phyloP scores from a whole-genome alignment of 1,284 basidiomycete genomes.

The Naganishia liquefaciens region DNA sequence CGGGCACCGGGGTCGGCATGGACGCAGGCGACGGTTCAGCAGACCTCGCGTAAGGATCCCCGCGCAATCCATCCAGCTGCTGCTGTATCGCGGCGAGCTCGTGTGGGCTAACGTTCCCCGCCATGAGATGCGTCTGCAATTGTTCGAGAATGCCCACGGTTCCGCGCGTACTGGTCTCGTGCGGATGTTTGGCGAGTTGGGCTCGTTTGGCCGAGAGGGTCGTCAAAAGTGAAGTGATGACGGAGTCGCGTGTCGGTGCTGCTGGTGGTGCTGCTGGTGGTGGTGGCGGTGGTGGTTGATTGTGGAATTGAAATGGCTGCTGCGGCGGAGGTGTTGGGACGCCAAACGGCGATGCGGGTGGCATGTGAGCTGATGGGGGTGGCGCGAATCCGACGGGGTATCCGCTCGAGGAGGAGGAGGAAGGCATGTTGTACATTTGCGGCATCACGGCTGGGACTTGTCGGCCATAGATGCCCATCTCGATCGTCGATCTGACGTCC shows the following conservation, averaged over 20 bases:
- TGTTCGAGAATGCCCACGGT: slow-evolving; percentile 46
- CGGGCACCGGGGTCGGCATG: no score
- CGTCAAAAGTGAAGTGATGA: slow-evolving; percentile 9
- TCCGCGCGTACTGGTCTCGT: slow-evolving; percentile 37
- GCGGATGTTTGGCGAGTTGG: slow-evolving; percentile 42
- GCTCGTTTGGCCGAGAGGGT: slow-evolving; percentile 45
- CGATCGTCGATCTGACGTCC: slow-evolving; percentile 70
- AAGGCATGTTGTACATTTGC: slow-evolving; percentile 6
- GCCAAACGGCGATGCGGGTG: slow-evolving; percentile 4
- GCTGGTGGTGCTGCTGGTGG: no score
- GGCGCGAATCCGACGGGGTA: neutral
- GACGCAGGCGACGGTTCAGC: neutral
- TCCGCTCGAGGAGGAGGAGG: neutral
- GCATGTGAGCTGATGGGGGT: slow-evolving; percentile 12
- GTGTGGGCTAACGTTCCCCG: slow-evolving; percentile 40
- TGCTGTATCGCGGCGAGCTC: slow-evolving; percentile 47
- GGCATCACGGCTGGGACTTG: slow-evolving; percentile 57
- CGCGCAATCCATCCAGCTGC: slow-evolving; percentile 27
- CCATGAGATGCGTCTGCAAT: slow-evolving; percentile 36
- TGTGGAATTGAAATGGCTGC: neutral
- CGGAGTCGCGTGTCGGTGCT: slow-evolving; percentile 8
- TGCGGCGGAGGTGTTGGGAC: slow-evolving; percentile 16
- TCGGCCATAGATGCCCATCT: slow-evolving; percentile 59
- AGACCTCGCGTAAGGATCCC: neutral
- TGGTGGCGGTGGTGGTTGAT: no score